A percentile compares a stretch with the other conserved stretches of the same genome.
These are phyloP conservation scores for Aspergillus flavus DNA, from an alignment of 2,329 filamentous ascomycete genomes.

Conservation along the genomic window DNA sequence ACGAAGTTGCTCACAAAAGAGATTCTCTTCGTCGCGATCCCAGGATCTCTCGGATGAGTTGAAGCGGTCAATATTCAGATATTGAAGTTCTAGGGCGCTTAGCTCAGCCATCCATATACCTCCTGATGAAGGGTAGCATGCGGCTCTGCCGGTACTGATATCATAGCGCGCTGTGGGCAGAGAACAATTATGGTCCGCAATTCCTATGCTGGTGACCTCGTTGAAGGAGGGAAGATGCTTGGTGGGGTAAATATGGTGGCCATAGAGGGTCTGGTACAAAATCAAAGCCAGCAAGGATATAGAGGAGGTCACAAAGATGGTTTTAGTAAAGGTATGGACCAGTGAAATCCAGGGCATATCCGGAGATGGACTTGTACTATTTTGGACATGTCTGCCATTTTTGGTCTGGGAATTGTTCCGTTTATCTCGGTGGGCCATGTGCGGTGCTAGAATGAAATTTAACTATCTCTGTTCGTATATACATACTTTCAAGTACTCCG, in stretches of 20 bases:
- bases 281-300: not conserved
- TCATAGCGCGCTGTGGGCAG: slow-evolving; percentile 10
- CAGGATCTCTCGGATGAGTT: slow-evolving; percentile 4
- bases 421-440: not conserved
- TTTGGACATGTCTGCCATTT: not conserved
- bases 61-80: slow-evolving; percentile 6
- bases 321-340: not conserved
- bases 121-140: slow-evolving; percentile 8
- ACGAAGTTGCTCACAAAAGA: slow-evolving; percentile 5
- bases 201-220: not conserved
- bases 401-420: not conserved
- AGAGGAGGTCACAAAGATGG: not conserved
- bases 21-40: slow-evolving; percentile 3
- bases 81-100: slow-evolving; percentile 3
- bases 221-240: not conserved
- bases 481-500: no score
- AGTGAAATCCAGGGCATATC: not conserved
- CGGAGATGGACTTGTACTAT: not conserved
- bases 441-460: not conserved
- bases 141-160: slow-evolving; percentile 1
- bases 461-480: not conserved
- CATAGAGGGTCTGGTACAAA: not conserved
- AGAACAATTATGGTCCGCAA: slow-evolving; percentile 4
- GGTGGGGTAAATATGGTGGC: not conserved
- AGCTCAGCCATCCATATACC: slow-evolving; percentile 9